Evolutionary conservation across 2,329 filamentous ascomycete species (phyloP).

Genomic region (Colletotrichum tamarilloi): DNA sequence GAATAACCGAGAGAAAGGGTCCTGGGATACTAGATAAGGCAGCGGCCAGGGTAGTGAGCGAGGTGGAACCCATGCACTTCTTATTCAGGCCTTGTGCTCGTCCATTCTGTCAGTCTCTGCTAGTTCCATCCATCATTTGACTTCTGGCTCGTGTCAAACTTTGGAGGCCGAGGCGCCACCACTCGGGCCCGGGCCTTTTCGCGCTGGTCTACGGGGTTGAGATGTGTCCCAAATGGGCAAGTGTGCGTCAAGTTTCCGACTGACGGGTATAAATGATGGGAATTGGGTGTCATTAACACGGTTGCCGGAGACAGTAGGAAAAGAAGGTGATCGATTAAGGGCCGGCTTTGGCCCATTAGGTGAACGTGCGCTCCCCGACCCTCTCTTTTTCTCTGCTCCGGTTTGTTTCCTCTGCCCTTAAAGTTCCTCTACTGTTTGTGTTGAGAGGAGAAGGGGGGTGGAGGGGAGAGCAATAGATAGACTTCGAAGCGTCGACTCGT

Average conservation of each 20-base stretch:
- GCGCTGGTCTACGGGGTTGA: neutral
- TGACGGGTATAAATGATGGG: neutral
- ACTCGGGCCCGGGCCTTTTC: conserved; percentile 28
- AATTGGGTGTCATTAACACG: neutral
- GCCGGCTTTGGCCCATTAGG: neutral
- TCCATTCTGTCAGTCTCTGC: neutral
- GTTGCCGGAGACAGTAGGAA: conserved; percentile 7
- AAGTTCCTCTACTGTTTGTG: conserved; percentile 3
- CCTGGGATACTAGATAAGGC: neutral
- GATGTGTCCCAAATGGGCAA: conserved; percentile 1
- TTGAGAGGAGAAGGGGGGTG: neutral
- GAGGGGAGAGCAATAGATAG: neutral
- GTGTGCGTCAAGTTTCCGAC: neutral
- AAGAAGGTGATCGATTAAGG: neutral
- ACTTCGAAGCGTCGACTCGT: neutral
- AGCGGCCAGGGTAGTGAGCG: neutral
- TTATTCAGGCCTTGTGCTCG: conserved; percentile 16
- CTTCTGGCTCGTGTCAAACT: conserved; percentile 30
- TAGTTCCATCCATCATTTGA: neutral
- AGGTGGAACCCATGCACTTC: conserved; percentile 31
- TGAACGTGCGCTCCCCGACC: conserved; percentile 21
- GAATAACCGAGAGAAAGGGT: neutral
- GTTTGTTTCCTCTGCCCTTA: neutral
- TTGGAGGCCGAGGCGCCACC: conserved; percentile 14
- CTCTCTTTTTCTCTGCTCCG: neutral